Conservation (phyloP, 2,329 filamentous ascomycete species). For the Pyrenophora tritici-repentis region DNA sequence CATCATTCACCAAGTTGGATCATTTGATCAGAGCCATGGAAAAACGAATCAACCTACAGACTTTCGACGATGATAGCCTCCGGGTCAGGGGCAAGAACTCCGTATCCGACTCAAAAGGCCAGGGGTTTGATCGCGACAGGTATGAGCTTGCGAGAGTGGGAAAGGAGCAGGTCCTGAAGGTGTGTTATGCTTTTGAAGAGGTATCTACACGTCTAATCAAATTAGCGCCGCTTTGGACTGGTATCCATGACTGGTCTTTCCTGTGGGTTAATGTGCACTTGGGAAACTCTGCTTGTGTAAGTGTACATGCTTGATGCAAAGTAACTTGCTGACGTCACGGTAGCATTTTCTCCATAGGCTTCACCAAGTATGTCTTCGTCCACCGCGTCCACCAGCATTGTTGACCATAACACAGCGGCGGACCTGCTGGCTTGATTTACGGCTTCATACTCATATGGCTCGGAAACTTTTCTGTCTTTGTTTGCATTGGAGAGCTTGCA, state of each 20-base stretch:
- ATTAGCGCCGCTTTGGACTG: constrained; percentile 44
- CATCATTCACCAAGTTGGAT: background rate
- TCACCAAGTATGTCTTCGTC: constrained; percentile 37
- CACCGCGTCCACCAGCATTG: background rate
- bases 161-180: constrained; percentile 46
- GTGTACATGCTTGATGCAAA: constrained; percentile 2
- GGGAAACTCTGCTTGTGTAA: constrained; percentile 47
- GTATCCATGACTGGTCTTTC: constrained; percentile 46
- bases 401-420: constrained; percentile 33
- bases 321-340: background rate
- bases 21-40: constrained; percentile 28
- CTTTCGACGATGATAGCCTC: constrained; percentile 32
- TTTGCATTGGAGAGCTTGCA: constrained; percentile 45
- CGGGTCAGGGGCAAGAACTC: constrained; percentile 28
- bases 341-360: constrained; percentile 44
- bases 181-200: constrained; percentile 9
- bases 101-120: constrained; percentile 32
- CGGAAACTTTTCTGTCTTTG: constrained; percentile 46
- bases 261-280: constrained; percentile 46
- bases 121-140: constrained; percentile 38
- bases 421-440: constrained; percentile 45
- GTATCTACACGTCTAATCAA: constrained; percentile 9
- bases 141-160: constrained; percentile 44
- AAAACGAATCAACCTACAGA: constrained; percentile 37
- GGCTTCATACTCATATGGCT: constrained; percentile 46